These are phyloP conservation scores for Lizonia empirigonia DNA, from an alignment of 2,329 filamentous ascomycete genomes.

Conservation along the genomic window DNA sequence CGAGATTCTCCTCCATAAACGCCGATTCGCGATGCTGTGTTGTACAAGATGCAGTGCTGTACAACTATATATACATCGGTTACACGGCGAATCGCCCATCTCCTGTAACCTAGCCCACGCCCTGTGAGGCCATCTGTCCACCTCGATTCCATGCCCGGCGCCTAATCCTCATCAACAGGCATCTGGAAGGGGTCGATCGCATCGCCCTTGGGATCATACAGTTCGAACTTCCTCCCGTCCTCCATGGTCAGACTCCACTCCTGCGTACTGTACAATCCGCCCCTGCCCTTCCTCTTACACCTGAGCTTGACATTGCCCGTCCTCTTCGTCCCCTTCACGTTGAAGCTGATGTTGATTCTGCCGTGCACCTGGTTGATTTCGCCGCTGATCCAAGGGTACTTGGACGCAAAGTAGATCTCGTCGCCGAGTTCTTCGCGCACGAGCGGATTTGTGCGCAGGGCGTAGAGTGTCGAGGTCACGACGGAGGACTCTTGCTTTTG, in stretches of 20 bases:
- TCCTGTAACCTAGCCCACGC: not conserved
- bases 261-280: slow-evolving; percentile 79
- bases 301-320: slow-evolving; percentile 79
- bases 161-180: slow-evolving; percentile 29
- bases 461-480: slow-evolving; percentile 86
- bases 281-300: slow-evolving; percentile 71
- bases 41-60: slow-evolving; percentile 16
- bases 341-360: slow-evolving; percentile 83
- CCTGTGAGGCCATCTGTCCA: not conserved
- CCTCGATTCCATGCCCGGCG: not conserved
- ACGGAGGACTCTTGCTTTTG: slow-evolving; percentile 88
- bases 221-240: slow-evolving; percentile 70
- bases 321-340: slow-evolving; percentile 78
- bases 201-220: slow-evolving; percentile 68
- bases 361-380: slow-evolving; percentile 95
- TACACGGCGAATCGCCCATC: slow-evolving; percentile 13
- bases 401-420: slow-evolving; percentile 58
- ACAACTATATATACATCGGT: slow-evolving; percentile 24
- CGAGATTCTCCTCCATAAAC: not conserved
- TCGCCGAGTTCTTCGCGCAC: slow-evolving; percentile 83
- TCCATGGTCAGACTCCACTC: slow-evolving; percentile 84
- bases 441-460: slow-evolving; percentile 76
- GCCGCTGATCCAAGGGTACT: slow-evolving; percentile 57
- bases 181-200: slow-evolving; percentile 66
- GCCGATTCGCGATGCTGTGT: not conserved